Conservation (phyloP, 1,139 yeast species). For the Yamadazyma sp. region DNA sequence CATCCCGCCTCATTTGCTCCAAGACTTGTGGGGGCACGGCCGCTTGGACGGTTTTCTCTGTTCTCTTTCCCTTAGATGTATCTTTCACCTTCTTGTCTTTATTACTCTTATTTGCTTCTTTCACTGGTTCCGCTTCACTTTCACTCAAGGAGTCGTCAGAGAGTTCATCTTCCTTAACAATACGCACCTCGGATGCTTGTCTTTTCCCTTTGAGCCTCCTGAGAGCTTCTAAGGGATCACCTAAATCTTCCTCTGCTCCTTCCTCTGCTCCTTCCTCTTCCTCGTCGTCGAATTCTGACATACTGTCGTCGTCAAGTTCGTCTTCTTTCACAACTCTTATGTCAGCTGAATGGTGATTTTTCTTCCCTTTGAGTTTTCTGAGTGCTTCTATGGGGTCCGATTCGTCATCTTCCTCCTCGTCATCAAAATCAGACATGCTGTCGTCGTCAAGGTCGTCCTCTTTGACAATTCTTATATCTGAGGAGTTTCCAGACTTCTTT, state of each 20-base stretch:
- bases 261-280: slow-evolving; percentile 19
- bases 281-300: slow-evolving; percentile 1
- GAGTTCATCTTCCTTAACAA: not conserved
- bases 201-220: slow-evolving; percentile 20
- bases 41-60: slow-evolving; percentile 3
- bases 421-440: slow-evolving; percentile 4
- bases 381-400: slow-evolving; percentile 27
- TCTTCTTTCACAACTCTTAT: slow-evolving; percentile 29
- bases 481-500: not conserved
- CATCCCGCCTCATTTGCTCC: slow-evolving; percentile 58
- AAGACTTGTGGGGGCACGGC: slow-evolving; percentile 35
- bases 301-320: slow-evolving; percentile 9
- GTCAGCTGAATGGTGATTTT: slow-evolving; percentile 13
- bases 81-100: slow-evolving; percentile 7
- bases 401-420: slow-evolving; percentile 14
- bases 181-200: too few species aligned
- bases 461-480: slow-evolving; percentile 20
- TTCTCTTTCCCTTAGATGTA: slow-evolving; percentile 1
- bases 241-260: slow-evolving; percentile 38
- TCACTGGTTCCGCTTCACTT: slow-evolving; percentile 1
- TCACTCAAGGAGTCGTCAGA: not conserved
- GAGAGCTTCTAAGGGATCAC: slow-evolving; percentile 28
- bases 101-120: too few species aligned
- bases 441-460: slow-evolving; percentile 16
- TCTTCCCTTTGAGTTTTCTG: slow-evolving; percentile 20